Conservation (phyloP, 148 eudicot genomes). For the Simmondsia chinensis region DNA sequence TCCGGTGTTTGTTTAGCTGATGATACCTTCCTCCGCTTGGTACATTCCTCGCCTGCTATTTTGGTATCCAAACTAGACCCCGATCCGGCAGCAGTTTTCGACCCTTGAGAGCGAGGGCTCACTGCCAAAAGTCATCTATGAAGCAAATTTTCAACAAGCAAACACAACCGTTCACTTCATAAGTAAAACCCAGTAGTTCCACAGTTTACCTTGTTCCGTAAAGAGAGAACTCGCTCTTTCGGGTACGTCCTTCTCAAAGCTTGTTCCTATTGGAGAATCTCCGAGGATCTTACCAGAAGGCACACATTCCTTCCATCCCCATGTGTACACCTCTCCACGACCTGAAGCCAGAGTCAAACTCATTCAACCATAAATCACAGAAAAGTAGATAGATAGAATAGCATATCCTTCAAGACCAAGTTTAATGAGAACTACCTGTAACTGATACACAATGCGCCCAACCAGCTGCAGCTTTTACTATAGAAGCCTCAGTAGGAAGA, state of each 20-base stretch:
- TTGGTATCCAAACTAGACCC: slow-evolving; percentile 29
- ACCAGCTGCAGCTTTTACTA: slow-evolving; percentile 85
- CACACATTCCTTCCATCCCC: slow-evolving; percentile 99
- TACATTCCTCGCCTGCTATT: slow-evolving; percentile 56
- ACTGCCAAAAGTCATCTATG: slow-evolving; percentile 40
- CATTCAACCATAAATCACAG: slow-evolving; percentile 8
- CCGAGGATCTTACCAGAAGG: slow-evolving; percentile 85
- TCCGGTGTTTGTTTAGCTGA: slow-evolving; percentile 63
- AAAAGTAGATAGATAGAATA: not conserved
- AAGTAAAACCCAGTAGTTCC: slow-evolving; percentile 1
- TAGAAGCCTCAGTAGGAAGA: slow-evolving; percentile 53
- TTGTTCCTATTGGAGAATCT: slow-evolving; percentile 41
- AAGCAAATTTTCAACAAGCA: slow-evolving; percentile 16
- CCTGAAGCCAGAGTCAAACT: slow-evolving; percentile 22
- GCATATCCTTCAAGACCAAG: not conserved
- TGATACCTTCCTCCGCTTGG: slow-evolving; percentile 74
- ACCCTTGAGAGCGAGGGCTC: slow-evolving; percentile 64
- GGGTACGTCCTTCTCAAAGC: slow-evolving; percentile 41
- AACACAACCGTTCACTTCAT: slow-evolving; percentile 2
- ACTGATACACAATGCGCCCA: slow-evolving; percentile 97
- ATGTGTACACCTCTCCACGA: slow-evolving; percentile 71
- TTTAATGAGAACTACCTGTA: slow-evolving; percentile 49
- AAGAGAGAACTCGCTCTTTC: slow-evolving; percentile 31
- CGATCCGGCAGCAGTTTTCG: slow-evolving; percentile 45
- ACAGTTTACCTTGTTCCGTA: slow-evolving; percentile 60